Percentiles rank a stretch among this genome's conserved stretches.
phyloP scores from a whole-genome alignment of 768 basidiomycete species.

The Mycena crocata region DNA sequence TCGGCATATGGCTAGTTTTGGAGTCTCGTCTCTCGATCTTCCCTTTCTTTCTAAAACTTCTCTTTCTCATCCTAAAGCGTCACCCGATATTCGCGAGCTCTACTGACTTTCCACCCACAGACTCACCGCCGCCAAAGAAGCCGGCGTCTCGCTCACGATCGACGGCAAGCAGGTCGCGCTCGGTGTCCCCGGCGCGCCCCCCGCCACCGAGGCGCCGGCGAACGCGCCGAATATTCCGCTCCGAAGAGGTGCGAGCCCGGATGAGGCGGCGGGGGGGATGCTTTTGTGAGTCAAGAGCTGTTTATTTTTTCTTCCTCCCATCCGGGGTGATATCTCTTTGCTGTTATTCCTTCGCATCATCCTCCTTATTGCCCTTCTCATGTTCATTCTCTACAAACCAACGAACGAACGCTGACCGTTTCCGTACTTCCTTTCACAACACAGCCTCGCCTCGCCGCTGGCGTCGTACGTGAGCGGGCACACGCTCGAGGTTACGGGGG shows the following conservation, averaged over 20 bases:
- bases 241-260: constrained; percentile 71
- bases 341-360: constrained; percentile 2
- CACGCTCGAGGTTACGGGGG: constrained; percentile 87
- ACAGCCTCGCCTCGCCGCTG: constrained; percentile 80
- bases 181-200: constrained; percentile 74
- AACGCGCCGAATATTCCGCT: constrained; percentile 67
- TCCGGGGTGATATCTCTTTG: constrained; percentile 8
- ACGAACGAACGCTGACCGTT: background rate
- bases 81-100: too few relatives aligned
- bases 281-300: constrained; percentile 73
- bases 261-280: constrained; percentile 81
- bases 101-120: constrained; percentile 47
- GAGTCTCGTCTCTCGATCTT: too few relatives aligned
- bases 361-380: too few relatives aligned
- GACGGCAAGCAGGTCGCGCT: constrained; percentile 87
- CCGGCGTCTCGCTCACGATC: constrained; percentile 79
- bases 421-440: constrained; percentile 1
- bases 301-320: background rate
- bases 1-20: too few relatives aligned
- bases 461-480: constrained; percentile 87
- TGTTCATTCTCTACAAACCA: too few relatives aligned
- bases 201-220: constrained; percentile 48
- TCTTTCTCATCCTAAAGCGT: too few relatives aligned
- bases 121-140: constrained; percentile 84
- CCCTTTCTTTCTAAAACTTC: too few relatives aligned